phyloP scores from a whole-genome alignment of 495 filamentous ascomycete species.

The Penicillium coffeae region DNA sequence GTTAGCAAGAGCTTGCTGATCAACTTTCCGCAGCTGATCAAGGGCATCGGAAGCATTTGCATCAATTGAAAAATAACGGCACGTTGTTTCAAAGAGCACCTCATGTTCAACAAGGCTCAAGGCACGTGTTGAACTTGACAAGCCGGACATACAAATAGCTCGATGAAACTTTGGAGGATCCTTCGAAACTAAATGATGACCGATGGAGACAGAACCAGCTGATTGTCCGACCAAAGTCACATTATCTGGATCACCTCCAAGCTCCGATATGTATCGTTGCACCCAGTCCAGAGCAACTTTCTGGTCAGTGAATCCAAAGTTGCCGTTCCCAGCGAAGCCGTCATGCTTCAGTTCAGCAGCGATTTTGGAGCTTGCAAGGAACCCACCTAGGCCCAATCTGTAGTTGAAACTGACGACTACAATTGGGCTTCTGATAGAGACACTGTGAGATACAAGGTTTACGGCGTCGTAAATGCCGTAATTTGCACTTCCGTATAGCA shows the following conservation, averaged over 20 bases:
- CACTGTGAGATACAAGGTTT: conserved; percentile 8
- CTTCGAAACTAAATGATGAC: conserved; percentile 9
- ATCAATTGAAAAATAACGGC: conserved; percentile 11
- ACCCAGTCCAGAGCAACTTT: conserved; percentile 9
- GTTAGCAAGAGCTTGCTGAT: conserved; percentile 9
- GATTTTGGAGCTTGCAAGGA: conserved; percentile 8
- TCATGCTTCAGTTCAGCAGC: conserved; percentile 6
- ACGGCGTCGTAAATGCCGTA: conserved; percentile 13
- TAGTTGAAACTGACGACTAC: conserved; percentile 11
- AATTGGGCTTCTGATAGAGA: conserved; percentile 1
- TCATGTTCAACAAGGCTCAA: conserved; percentile 6
- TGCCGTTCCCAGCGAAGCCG: conserved; percentile 11
- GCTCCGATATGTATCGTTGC: conserved; percentile 6
- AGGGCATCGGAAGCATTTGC: not conserved
- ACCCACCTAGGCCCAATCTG: conserved; percentile 10
- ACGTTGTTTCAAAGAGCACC: not conserved
- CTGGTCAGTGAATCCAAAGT: conserved; percentile 14
- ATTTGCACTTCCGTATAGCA: conserved; percentile 9
- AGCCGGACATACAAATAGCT: conserved; percentile 13
- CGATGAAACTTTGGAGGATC: conserved; percentile 11
- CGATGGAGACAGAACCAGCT: conserved; percentile 8
- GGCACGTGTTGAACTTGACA: conserved; percentile 3
- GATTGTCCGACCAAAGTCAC: conserved; percentile 9
- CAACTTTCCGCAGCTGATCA: conserved; percentile 6
- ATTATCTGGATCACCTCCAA: conserved; percentile 9